Evolutionary conservation across 2,329 filamentous ascomycete genomes (phyloP), one percentile per base, ranked within the genome.

Genomic region (Cordyceps tenuipes): DNA sequence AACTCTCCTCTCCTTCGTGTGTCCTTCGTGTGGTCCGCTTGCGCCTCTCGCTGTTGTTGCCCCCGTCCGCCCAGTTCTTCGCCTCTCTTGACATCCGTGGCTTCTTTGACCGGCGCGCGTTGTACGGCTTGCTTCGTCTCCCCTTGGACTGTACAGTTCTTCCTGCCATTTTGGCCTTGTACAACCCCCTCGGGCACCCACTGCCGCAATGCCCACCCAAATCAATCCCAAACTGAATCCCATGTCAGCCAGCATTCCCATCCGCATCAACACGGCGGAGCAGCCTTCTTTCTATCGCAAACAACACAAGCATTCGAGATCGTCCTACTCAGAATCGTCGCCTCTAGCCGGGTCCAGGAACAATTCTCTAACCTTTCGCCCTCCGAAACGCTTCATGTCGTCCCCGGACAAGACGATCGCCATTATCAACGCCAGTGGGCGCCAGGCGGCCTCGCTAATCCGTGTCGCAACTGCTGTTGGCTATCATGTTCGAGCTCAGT

Each of bases 401-500:
- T 76, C 77, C 34, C 81, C 82, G 49, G 80, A 83, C 71, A 94
- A 92, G 77, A 94, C 89, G 59, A 91, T 96, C 69, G 93, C 92
- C 71, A 87, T 96, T 70, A 92, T 97, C 77, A 97, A 97, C 76
- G 91, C 91, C 71, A 93, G 91, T 72, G 94, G 94, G 70, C 89
- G 94, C 68, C 94, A 99, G 79, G 91, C 93, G 65, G 93, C 93
- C 61, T 97, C 92, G 62, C 86, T 99, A 69, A 94, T 97, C 68
- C 89, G 94, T 66, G 91, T 96, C 70, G 93, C 93, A 61, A 90
- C 90, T 49, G 94, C 94, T 62, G 88, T 97, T 60, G 94, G 94
- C 65, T 97, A 94, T 79, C 85, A 88, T 72, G 93, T 99, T 61
- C 89, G 90, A 69, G 94, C 92, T 34, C 94, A 97, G 77, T 82